phyloP scores from a whole-genome alignment of 1,284 basidiomycete species.

The Rugosomyces carneus region DNA sequence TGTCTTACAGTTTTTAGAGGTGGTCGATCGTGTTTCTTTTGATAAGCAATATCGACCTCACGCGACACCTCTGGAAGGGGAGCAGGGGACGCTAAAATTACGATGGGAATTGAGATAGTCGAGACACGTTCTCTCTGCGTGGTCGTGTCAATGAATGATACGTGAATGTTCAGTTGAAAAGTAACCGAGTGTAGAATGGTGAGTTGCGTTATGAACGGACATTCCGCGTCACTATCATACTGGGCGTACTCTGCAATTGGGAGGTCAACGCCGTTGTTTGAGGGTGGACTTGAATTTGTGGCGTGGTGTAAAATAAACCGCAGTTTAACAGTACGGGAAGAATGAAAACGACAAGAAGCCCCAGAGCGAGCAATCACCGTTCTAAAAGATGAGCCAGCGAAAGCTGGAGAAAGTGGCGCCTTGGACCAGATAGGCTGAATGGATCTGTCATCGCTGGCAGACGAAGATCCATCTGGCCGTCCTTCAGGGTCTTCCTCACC shows the following conservation, averaged over 20 bases:
- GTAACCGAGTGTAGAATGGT: slow-evolving; percentile 68
- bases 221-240: slow-evolving; percentile 52
- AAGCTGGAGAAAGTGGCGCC: slow-evolving; percentile 33
- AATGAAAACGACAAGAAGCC: slow-evolving; percentile 74
- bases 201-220: slow-evolving; percentile 67
- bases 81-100: slow-evolving; percentile 64
- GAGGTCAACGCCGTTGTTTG: slow-evolving; percentile 36
- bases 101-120: slow-evolving; percentile 57
- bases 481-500: not conserved
- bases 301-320: slow-evolving; percentile 67
- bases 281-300: slow-evolving; percentile 45
- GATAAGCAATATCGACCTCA: slow-evolving; percentile 65
- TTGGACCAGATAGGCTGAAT: slow-evolving; percentile 31
- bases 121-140: slow-evolving; percentile 59
- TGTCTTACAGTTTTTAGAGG: slow-evolving; percentile 61
- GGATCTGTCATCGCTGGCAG: slow-evolving; percentile 24
- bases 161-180: slow-evolving; percentile 58
- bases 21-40: slow-evolving; percentile 79
- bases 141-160: slow-evolving; percentile 65
- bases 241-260: slow-evolving; percentile 38
- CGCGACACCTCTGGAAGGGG: slow-evolving; percentile 68
- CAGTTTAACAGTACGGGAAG: slow-evolving; percentile 56
- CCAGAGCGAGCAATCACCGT: slow-evolving; percentile 66
- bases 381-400: slow-evolving; percentile 36
- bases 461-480: slow-evolving; percentile 18